phyloP scores from a whole-genome alignment of 768 basidiomycete genomes.

The Leccinum rimulosum region DNA sequence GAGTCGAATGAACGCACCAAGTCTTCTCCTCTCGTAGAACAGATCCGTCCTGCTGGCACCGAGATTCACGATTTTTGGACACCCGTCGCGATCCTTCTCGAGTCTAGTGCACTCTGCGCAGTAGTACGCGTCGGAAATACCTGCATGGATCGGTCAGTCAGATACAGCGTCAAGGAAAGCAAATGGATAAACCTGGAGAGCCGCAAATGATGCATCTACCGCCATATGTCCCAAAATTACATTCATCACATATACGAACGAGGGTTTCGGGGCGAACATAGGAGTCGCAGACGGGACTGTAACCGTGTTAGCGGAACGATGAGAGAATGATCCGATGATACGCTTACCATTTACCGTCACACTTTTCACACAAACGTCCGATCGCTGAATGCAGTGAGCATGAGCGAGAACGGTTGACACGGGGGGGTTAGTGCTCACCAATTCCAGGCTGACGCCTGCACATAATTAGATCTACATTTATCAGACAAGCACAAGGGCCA shows the following conservation, averaged over 20 bases:
- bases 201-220: constrained; percentile 98
- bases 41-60: constrained; percentile 90
- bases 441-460: constrained; percentile 97
- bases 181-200: constrained; percentile 65
- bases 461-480: constrained; percentile 87
- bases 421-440: constrained; percentile 48
- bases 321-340: not conserved
- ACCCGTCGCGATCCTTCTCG: constrained; percentile 97
- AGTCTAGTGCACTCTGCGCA: constrained; percentile 96
- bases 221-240: constrained; percentile 98
- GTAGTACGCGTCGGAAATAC: constrained; percentile 98
- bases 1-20: constrained; percentile 49
- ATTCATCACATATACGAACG: constrained; percentile 98
- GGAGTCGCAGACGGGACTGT: constrained; percentile 96
- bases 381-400: constrained; percentile 58
- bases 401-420: not conserved
- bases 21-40: constrained; percentile 85
- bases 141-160: constrained; percentile 37
- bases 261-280: constrained; percentile 98
- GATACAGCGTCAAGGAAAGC: not conserved
- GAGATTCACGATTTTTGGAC: constrained; percentile 97
- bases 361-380: constrained; percentile 97
- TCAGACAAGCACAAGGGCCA: not conserved
- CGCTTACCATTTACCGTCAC: constrained; percentile 96
- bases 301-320: not conserved